Evolutionary conservation across 176 grass and related monocot genomes (phyloP).

Genomic region (Phragmites australis): DNA sequence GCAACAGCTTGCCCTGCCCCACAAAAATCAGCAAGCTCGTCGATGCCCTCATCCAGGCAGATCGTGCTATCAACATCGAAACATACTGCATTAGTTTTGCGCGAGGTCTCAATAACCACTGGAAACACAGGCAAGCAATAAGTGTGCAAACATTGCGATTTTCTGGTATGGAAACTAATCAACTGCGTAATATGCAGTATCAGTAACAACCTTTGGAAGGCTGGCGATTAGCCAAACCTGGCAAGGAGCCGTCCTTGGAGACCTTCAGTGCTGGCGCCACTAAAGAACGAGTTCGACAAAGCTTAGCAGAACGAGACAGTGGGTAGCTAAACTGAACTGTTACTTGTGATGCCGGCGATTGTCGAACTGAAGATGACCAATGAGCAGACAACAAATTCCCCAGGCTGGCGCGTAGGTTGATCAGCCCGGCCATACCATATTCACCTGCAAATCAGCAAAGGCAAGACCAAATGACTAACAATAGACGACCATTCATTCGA

Average conservation of each 20-base stretch:
- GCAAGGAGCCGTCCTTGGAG: not conserved
- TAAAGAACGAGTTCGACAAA: not conserved
- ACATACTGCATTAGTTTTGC: constrained; percentile 67
- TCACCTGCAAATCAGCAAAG: constrained; percentile 18
- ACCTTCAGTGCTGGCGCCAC: constrained; percentile 21
- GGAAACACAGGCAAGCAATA: not conserved
- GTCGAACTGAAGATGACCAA: not conserved
- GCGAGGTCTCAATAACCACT: constrained; percentile 63
- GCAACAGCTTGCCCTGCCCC: constrained; percentile 78
- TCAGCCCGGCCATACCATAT: constrained; percentile 20
- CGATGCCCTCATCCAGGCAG: constrained; percentile 84
- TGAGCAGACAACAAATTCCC: not conserved
- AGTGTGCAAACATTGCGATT: not conserved
- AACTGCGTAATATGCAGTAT: not conserved
- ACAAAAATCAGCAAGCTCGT: constrained; percentile 86
- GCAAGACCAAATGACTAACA: not conserved
- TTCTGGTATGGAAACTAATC: not conserved
- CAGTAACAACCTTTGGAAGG: constrained; percentile 41
- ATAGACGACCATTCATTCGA: not conserved
- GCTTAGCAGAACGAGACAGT: not conserved
- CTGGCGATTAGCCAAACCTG: constrained; percentile 9
- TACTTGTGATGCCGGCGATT: not conserved
- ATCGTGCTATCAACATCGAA: constrained; percentile 96
- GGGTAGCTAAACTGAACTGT: not conserved
- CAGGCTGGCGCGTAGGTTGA: not conserved